Evolutionary conservation across 176 grass and related monocot species (phyloP).

Genomic region (Lolium perenne): DNA sequence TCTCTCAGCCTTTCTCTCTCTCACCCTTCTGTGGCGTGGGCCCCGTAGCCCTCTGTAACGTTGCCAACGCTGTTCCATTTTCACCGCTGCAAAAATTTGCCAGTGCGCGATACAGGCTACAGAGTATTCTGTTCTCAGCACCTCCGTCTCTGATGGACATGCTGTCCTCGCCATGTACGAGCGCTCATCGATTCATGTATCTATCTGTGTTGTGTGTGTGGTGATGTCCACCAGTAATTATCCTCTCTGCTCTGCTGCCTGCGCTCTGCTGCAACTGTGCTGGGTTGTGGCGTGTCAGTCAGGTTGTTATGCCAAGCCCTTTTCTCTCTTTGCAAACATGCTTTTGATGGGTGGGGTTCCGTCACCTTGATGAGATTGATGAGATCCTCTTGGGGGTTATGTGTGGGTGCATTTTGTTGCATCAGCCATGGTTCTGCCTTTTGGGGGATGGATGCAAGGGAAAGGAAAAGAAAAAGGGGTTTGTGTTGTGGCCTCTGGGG

Average conservation of each 20-base stretch:
- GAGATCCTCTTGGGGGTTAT: slow-evolving; percentile 3
- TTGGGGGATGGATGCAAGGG: slow-evolving; percentile 16
- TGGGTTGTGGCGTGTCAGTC: slow-evolving; percentile 20
- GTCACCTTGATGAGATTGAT: slow-evolving; percentile 15
- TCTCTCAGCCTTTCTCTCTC: neutral
- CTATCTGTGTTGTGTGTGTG: neutral
- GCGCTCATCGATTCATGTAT: neutral
- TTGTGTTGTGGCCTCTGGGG: slow-evolving; percentile 18
- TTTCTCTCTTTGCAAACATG: neutral
- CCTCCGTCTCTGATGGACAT: slow-evolving; percentile 2
- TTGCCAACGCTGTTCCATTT: slow-evolving; percentile 7
- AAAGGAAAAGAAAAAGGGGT: neutral
- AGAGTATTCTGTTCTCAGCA: slow-evolving; percentile 19
- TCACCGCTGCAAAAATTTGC: neutral
- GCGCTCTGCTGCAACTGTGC: neutral
- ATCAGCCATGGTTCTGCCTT: slow-evolving; percentile 27
- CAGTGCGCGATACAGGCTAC: neutral
- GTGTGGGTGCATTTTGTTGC: slow-evolving; percentile 16
- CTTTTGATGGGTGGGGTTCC: slow-evolving; percentile 30
- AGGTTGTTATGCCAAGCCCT: neutral
- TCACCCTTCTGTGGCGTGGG: neutral
- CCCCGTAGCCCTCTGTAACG: neutral
- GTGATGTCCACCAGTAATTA: neutral
- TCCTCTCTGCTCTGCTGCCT: neutral
- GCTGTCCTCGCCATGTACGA: neutral